These are phyloP conservation scores for Salix caprea DNA, from an alignment of 345 rosid species.

Conservation along the genomic window DNA sequence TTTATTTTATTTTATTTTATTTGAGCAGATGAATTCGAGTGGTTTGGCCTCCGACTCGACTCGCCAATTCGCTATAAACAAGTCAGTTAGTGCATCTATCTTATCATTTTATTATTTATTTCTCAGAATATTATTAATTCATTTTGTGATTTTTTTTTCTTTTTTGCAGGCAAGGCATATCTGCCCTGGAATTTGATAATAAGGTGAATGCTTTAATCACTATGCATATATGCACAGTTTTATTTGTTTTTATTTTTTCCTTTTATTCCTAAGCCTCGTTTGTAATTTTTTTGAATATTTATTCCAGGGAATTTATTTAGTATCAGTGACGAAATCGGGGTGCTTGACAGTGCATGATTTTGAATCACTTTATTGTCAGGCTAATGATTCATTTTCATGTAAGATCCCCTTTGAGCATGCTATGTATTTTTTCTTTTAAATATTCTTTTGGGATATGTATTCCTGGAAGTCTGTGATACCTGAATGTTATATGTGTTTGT, in stretches of 20 bases:
- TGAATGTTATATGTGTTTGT: not conserved
- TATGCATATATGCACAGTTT: not conserved
- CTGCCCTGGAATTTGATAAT: constrained; percentile 69
- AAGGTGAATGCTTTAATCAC: constrained; percentile 42
- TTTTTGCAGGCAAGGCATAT: constrained; percentile 56
- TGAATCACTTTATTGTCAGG: constrained; percentile 66
- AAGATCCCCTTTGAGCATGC: constrained; percentile 18
- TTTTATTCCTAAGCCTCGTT: not conserved
- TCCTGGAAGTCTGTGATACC: not conserved
- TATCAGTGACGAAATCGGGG: constrained; percentile 69
- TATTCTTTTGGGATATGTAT: not conserved
- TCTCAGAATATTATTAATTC: not conserved
- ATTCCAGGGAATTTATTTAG: constrained; percentile 78
- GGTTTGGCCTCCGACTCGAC: too few relatives aligned
- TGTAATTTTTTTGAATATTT: not conserved
- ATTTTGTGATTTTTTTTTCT: not conserved
- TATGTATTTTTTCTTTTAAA: not conserved
- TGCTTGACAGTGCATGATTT: constrained; percentile 88
- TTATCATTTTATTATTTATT: not conserved
- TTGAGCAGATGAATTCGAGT: not conserved
- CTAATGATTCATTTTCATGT: constrained; percentile 33
- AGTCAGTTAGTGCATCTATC: not conserved
- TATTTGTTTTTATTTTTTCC: not conserved
- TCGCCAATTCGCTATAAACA: too few relatives aligned
- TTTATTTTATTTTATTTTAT: not conserved